Evolutionary conservation across 2,329 filamentous ascomycete genomes (phyloP).

Genomic region (Trichoderma sp.): DNA sequence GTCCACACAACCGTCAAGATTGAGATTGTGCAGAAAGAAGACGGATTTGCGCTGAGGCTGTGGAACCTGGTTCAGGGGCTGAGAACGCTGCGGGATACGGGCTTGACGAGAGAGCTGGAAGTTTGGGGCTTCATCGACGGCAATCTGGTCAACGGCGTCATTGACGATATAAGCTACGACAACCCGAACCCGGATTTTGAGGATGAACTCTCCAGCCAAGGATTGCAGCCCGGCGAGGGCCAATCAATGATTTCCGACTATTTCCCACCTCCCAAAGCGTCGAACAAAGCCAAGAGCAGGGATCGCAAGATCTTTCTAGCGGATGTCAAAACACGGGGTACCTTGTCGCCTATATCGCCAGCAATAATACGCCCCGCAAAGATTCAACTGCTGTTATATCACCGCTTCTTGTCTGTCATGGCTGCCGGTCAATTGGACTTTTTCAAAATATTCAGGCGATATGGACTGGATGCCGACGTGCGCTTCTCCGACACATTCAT

Average conservation of each 20-base stretch:
- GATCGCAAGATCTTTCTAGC: conserved; percentile 65
- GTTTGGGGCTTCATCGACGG: conserved; percentile 85
- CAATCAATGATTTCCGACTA: conserved; percentile 47
- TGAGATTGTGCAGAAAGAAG: conserved; percentile 72
- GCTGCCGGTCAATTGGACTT: conserved; percentile 72
- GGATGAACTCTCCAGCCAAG: conserved; percentile 50
- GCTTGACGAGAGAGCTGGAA: conserved; percentile 74
- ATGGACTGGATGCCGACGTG: conserved; percentile 64
- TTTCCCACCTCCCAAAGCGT: conserved; percentile 36
- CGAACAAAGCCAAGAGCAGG: background rate
- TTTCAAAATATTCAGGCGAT: conserved; percentile 67
- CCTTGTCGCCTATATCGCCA: conserved; percentile 63
- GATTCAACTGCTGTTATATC: conserved; percentile 89
- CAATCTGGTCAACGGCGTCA: conserved; percentile 82
- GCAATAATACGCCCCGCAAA: conserved; percentile 74
- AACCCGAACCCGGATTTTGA: conserved; percentile 75
- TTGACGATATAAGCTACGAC: conserved; percentile 79
- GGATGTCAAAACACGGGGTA: conserved; percentile 83
- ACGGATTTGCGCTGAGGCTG: conserved; percentile 76
- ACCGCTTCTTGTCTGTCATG: conserved; percentile 76
- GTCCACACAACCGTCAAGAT: conserved; percentile 77
- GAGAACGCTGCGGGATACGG: conserved; percentile 68
- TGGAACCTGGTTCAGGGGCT: conserved; percentile 93
- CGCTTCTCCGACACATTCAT: conserved; percentile 80
- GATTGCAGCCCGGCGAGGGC: conserved; percentile 32